A percentile compares a stretch with the other conserved stretches of the same genome.
phyloP scores from a whole-genome alignment of 2,329 filamentous ascomycete species.

The Aspergillus tamarii region DNA sequence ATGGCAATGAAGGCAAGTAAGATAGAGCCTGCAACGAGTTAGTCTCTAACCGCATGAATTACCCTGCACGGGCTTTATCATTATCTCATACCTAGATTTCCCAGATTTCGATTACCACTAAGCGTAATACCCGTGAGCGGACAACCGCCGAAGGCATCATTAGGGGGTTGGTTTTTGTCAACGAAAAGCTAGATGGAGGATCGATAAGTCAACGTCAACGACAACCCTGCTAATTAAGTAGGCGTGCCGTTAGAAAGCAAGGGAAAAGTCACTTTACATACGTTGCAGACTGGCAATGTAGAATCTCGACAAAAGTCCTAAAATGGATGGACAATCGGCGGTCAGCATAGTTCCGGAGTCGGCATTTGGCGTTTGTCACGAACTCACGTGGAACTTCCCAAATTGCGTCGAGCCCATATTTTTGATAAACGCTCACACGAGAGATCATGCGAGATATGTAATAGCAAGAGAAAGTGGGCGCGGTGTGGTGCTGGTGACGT shows the following conservation, averaged over 20 bases:
- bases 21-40: conserved; percentile 71
- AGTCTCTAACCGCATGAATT: conserved; percentile 11
- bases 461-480: conserved; percentile 6
- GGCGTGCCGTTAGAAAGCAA: not conserved
- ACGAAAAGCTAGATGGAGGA: conserved; percentile 63
- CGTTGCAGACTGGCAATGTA: conserved; percentile 82
- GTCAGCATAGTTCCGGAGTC: conserved; percentile 20
- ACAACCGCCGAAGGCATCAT: conserved; percentile 68
- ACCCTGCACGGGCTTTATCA: conserved; percentile 31
- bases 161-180: conserved; percentile 61
- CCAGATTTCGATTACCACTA: conserved; percentile 66
- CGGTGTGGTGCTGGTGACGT: conserved; percentile 7
- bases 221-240: conserved; percentile 7
- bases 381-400: conserved; percentile 61
- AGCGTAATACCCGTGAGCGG: conserved; percentile 74
- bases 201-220: conserved; percentile 28
- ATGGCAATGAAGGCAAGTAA: conserved; percentile 80
- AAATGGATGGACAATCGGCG: conserved; percentile 24
- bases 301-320: conserved; percentile 84
- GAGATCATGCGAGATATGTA: conserved; percentile 18
- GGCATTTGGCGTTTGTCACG: not conserved
- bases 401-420: conserved; percentile 59
- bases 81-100: conserved; percentile 73
- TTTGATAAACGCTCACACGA: conserved; percentile 18
- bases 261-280: conserved; percentile 51